Percentiles rank a stretch among this genome's conserved stretches.
phyloP scores from a whole-genome alignment of 495 filamentous ascomycete species.

The Neurospora sp. region DNA sequence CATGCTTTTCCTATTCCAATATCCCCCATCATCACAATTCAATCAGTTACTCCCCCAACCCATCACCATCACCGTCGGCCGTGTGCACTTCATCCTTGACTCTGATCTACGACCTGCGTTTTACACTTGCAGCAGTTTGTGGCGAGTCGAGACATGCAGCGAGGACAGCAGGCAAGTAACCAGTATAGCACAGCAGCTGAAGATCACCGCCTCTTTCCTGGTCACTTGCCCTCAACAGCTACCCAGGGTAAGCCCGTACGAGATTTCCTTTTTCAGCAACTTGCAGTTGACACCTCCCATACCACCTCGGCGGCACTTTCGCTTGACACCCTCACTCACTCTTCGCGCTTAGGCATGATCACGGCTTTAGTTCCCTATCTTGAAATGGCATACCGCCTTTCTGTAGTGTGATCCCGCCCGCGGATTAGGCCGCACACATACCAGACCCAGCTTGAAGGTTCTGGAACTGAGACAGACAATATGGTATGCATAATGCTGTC shows the following conservation, averaged over 20 bases:
- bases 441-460: background rate
- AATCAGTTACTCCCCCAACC: background rate
- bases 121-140: background rate
- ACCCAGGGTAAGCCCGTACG: background rate
- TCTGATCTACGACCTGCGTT: background rate
- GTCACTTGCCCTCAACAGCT: background rate
- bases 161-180: background rate
- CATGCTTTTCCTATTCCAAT: background rate
- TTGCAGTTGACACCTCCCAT: background rate
- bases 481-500: background rate
- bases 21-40: background rate
- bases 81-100: background rate
- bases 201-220: background rate
- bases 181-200: background rate
- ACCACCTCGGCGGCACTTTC: background rate
- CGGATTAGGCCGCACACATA: background rate
- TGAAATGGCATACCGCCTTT: background rate
- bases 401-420: background rate
- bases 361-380: background rate
- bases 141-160: background rate
- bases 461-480: background rate
- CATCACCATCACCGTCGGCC: background rate
- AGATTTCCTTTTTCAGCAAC: background rate
- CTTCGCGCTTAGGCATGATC: background rate
- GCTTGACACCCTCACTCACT: background rate